Conservation (phyloP, 208 protist genomes). For the Polymyxa betae region DNA sequence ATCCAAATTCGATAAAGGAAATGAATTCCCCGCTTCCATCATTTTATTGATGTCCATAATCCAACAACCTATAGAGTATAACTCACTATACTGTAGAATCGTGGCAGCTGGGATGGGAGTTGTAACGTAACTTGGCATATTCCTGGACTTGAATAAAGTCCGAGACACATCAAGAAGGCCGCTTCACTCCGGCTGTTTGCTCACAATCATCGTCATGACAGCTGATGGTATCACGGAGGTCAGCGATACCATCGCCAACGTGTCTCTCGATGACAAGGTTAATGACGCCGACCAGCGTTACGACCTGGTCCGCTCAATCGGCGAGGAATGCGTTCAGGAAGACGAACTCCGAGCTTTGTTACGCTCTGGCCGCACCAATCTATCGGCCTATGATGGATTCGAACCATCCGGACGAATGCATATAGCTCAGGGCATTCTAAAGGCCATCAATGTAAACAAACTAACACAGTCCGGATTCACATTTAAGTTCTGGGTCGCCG, state of each 20-base stretch:
- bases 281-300: conserved; percentile 85
- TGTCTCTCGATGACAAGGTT: background rate
- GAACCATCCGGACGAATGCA: conserved; percentile 99
- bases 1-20: too few species aligned
- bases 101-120: too few species aligned
- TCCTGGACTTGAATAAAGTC: too few species aligned
- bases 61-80: too few species aligned
- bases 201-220: too few species aligned
- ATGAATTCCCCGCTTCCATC: too few species aligned
- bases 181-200: too few species aligned
- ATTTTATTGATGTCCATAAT: too few species aligned
- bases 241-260: background rate
- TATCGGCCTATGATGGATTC: conserved; percentile 97
- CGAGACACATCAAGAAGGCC: too few species aligned
- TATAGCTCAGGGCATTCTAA: conserved; percentile 98
- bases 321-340: conserved; percentile 92
- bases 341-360: conserved; percentile 86
- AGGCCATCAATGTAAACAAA: conserved; percentile 98
- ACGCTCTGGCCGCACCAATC: conserved; percentile 84
- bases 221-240: background rate
- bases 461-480: conserved; percentile 89
- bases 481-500: conserved; percentile 99
- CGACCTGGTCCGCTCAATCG: conserved; percentile 83
- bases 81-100: too few species aligned
- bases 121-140: too few species aligned